Evolutionary conservation across 192 early-diverging fungal species (phyloP).

Genomic region (Entomortierella lignicola): DNA sequence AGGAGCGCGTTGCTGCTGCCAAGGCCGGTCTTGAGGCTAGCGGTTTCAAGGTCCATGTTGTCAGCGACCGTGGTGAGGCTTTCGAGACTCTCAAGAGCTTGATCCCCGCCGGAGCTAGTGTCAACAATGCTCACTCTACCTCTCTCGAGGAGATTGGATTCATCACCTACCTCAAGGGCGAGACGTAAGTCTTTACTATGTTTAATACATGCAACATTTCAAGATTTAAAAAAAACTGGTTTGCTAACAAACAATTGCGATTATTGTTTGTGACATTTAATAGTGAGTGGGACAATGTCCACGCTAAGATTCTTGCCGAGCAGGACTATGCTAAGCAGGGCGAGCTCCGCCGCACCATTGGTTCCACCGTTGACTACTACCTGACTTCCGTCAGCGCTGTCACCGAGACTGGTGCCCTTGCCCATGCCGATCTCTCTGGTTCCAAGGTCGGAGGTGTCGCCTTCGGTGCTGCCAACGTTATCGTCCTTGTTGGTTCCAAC

Average conservation of each 20-base stretch:
- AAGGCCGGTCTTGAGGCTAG: slow-evolving; percentile 48
- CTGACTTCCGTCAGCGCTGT: slow-evolving; percentile 47
- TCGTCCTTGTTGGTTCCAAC: slow-evolving; percentile 53
- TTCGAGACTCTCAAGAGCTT: slow-evolving; percentile 48
- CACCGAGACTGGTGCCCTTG: slow-evolving; percentile 51
- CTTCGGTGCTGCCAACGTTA: slow-evolving; percentile 42
- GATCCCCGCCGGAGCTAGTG: slow-evolving; percentile 45
- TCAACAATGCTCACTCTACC: slow-evolving; percentile 56
- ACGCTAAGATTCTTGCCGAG: slow-evolving; percentile 43
- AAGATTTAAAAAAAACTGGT: neutral
- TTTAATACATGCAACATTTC: neutral
- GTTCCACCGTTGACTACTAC: slow-evolving; percentile 52
- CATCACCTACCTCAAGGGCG: slow-evolving; percentile 57
- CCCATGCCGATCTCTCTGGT: slow-evolving; percentile 43
- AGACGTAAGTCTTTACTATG: slow-evolving; percentile 27
- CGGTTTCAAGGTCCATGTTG: slow-evolving; percentile 48
- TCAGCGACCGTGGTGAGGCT: slow-evolving; percentile 29
- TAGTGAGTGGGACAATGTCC: slow-evolving; percentile 49
- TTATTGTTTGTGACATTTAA: neutral
- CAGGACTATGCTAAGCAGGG: slow-evolving; percentile 40
- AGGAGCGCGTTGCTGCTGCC: slow-evolving; percentile 32
- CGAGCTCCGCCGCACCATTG: slow-evolving; percentile 48
- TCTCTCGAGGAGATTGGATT: slow-evolving; percentile 59
- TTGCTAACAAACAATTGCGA: neutral
- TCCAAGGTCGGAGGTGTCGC: slow-evolving; percentile 52